These are phyloP conservation scores for Paraglomus occultum DNA, from an alignment of 192 early-diverging fungal genomes.

Conservation along the genomic window DNA sequence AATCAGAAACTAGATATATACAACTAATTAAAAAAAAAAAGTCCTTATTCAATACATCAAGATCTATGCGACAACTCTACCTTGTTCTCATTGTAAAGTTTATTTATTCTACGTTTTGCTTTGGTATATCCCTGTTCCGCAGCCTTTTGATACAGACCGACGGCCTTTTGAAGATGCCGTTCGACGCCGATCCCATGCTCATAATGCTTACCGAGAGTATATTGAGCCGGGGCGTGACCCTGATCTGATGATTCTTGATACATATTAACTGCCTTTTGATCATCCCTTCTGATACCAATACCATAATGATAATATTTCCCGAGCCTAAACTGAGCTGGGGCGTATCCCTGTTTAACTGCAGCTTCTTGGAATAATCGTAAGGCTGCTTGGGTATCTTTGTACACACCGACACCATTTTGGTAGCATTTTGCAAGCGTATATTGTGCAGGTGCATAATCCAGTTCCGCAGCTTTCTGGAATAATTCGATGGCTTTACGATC, in stretches of 20 bases:
- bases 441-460: conserved; percentile 57
- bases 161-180: conserved; percentile 53
- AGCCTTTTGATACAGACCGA: conserved; percentile 62
- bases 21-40: no score
- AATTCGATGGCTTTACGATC: conserved; percentile 50
- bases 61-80: no score
- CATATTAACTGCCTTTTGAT: conserved; percentile 59
- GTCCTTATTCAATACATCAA: no score
- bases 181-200: conserved; percentile 75
- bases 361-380: conserved; percentile 48
- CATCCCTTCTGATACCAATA: conserved; percentile 51
- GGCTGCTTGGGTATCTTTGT: conserved; percentile 36
- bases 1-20: no score
- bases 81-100: conserved; percentile 53
- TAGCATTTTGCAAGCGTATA: conserved; percentile 60
- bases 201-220: conserved; percentile 78
- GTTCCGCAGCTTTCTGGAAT: conserved; percentile 60
- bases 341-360: conserved; percentile 54
- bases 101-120: conserved; percentile 75
- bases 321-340: conserved; percentile 57
- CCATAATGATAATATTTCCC: conserved; percentile 63
- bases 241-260: conserved; percentile 59
- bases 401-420: conserved; percentile 52
- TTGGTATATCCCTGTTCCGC: conserved; percentile 61
- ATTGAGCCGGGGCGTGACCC: conserved; percentile 78